Conservation (phyloP, 2,329 filamentous ascomycete genomes). For the Fusarium multiceps region DNA sequence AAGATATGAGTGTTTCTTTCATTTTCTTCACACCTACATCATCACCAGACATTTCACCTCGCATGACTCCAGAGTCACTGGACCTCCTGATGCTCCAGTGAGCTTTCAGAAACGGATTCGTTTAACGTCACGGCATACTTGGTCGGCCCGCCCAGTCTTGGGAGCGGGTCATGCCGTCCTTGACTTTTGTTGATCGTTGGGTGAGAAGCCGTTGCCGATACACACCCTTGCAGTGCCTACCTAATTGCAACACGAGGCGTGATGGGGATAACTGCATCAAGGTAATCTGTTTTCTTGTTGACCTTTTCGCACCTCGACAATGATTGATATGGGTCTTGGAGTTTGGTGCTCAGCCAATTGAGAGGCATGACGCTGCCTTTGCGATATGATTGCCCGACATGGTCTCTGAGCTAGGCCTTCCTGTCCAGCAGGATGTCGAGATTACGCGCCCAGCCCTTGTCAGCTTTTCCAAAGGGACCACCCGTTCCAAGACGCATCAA, state of each 20-base stretch:
- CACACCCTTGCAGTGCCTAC: slow-evolving; percentile 30
- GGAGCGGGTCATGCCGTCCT: slow-evolving; percentile 34
- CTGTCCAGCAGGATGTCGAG: slow-evolving; percentile 60
- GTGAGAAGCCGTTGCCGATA: slow-evolving; percentile 8
- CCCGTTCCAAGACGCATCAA: slow-evolving; percentile 16
- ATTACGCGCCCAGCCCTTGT: slow-evolving; percentile 63
- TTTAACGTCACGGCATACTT: slow-evolving; percentile 29
- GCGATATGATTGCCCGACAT: slow-evolving; percentile 61
- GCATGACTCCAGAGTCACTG: slow-evolving; percentile 61
- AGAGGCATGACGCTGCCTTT: slow-evolving; percentile 50
- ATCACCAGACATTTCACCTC: slow-evolving; percentile 50
- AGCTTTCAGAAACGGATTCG: slow-evolving; percentile 45
- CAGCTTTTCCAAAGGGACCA: slow-evolving; percentile 31
- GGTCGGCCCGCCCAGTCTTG: slow-evolving; percentile 36
- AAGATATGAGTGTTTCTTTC: slow-evolving; percentile 60
- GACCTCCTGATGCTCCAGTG: slow-evolving; percentile 55
- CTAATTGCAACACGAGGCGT: slow-evolving; percentile 7
- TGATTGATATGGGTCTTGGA: slow-evolving; percentile 34
- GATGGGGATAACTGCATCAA: slow-evolving; percentile 1
- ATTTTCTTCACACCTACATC: slow-evolving; percentile 44
- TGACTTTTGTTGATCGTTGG: slow-evolving; percentile 13
- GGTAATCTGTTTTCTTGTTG: slow-evolving; percentile 11
- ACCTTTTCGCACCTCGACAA: slow-evolving; percentile 29
- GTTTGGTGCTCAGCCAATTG: slow-evolving; percentile 54
- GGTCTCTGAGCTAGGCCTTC: slow-evolving; percentile 53